Percentiles rank a stretch among this genome's conserved stretches.
These are phyloP conservation scores for Fusarium lateritium DNA, from an alignment of 2,329 filamentous ascomycete genomes.

Conservation along the genomic window DNA sequence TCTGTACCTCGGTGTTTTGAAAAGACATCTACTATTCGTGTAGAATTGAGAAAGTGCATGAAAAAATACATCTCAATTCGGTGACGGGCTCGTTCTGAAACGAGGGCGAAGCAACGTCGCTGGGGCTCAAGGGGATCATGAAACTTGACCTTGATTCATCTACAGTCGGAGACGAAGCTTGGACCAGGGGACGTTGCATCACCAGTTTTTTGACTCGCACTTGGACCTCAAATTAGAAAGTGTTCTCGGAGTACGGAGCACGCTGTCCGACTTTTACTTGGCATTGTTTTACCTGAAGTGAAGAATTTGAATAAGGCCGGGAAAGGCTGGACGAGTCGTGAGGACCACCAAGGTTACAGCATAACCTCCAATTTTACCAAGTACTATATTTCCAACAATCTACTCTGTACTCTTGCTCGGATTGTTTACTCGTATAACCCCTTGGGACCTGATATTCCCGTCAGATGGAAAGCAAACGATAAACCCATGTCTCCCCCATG, in stretches of 20 bases:
- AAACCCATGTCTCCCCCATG: conserved; percentile 27
- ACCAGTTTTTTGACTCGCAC: conserved; percentile 6
- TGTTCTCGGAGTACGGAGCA: neutral
- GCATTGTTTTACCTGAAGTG: conserved; percentile 8
- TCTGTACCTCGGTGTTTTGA: neutral
- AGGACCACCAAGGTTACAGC: conserved; percentile 6
- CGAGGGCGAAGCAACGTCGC: conserved; percentile 25
- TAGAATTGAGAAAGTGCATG: conserved; percentile 19
- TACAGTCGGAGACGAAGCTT: conserved; percentile 42
- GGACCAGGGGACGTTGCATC: conserved; percentile 28
- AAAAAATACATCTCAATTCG: conserved; percentile 22
- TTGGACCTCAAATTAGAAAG: conserved; percentile 14
- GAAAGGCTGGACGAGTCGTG: conserved; percentile 1
- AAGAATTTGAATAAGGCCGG: neutral
- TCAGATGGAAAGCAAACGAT: conserved; percentile 22
- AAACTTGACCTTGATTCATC: conserved; percentile 39
- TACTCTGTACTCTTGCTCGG: neutral
- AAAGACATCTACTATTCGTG: conserved; percentile 16
- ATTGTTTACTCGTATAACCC: conserved; percentile 16
- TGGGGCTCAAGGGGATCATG: conserved; percentile 20
- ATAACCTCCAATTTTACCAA: conserved; percentile 3
- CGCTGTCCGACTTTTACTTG: conserved; percentile 13
- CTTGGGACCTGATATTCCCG: conserved; percentile 30
- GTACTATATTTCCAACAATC: neutral
- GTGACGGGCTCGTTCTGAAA: conserved; percentile 34